A percentile compares a stretch with the other conserved stretches of the same genome.
Evolutionary conservation across 2,329 filamentous ascomycete species (phyloP).

Genomic region (Parastagonospora avenae): DNA sequence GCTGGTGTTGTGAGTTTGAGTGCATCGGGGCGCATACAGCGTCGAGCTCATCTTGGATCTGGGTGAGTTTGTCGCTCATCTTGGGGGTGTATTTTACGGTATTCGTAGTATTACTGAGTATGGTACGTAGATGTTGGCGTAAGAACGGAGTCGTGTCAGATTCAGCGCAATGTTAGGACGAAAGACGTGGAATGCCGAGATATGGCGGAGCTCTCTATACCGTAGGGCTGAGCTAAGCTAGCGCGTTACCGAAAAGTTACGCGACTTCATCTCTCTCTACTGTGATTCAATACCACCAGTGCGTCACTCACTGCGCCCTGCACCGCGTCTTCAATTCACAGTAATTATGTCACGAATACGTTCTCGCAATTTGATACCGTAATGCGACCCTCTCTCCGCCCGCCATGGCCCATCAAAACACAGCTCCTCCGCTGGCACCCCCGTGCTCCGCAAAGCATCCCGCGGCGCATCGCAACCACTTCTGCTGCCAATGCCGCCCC

Average conservation of each 20-base stretch:
- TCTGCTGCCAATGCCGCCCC: slow-evolving; percentile 28
- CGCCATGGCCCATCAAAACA: slow-evolving; percentile 25
- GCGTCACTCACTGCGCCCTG: slow-evolving; percentile 1
- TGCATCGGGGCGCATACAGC: slow-evolving; percentile 59
- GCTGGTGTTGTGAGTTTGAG: neutral
- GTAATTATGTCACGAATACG: slow-evolving; percentile 29
- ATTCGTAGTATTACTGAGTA: neutral
- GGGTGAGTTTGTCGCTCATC: slow-evolving; percentile 79
- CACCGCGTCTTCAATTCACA: neutral
- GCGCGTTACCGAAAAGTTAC: slow-evolving; percentile 23
- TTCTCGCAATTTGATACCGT: slow-evolving; percentile 12
- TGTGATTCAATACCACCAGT: neutral
- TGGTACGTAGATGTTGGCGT: neutral
- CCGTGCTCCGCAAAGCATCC: slow-evolving; percentile 29
- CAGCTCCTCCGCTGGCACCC: slow-evolving; percentile 28
- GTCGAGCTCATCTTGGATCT: slow-evolving; percentile 84
- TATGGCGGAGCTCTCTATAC: slow-evolving; percentile 1
- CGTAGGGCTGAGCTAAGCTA: slow-evolving; percentile 3
- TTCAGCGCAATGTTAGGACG: neutral
- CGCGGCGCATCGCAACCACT: slow-evolving; percentile 35
- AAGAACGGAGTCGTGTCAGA: neutral
- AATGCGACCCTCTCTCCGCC: slow-evolving; percentile 35
- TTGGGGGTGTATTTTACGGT: slow-evolving; percentile 2
- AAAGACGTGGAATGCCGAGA: neutral
- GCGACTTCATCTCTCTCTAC: slow-evolving; percentile 14